phyloP scores from a whole-genome alignment of 305 asterid species.

The Solanum hybrid region DNA sequence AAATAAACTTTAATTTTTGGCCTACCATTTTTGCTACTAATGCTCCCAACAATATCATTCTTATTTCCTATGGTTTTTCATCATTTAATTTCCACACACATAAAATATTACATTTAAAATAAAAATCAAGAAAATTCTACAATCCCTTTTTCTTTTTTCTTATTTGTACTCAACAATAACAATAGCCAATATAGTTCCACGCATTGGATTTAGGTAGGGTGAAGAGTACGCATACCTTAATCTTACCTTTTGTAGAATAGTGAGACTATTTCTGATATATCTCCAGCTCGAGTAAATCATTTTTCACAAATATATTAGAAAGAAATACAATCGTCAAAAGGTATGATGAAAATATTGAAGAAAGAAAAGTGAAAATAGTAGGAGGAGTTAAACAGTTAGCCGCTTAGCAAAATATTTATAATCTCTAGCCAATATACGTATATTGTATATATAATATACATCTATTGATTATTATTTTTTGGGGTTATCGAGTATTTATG shows the following conservation, averaged over 20 bases:
- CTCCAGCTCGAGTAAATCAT: too few species aligned
- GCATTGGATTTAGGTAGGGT: background rate
- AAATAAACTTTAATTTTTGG: slow-evolving; percentile 12
- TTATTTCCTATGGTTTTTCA: slow-evolving; percentile 23
- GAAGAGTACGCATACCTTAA: too few species aligned
- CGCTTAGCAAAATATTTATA: background rate
- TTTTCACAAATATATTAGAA: background rate
- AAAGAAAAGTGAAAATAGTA: background rate
- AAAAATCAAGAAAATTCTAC: background rate
- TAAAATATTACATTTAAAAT: background rate
- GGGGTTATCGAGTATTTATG: background rate
- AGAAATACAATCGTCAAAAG: background rate
- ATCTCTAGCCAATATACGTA: background rate
- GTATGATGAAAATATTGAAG: background rate
- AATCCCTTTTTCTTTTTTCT: background rate
- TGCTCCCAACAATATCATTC: slow-evolving; percentile 52
- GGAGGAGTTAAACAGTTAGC: background rate
- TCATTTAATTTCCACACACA: background rate
- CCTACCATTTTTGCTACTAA: slow-evolving; percentile 35
- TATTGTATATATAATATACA: background rate
- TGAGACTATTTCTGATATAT: too few species aligned
- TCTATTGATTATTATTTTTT: background rate
- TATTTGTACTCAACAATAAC: background rate
- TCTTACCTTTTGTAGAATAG: too few species aligned
- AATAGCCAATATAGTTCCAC: background rate